Percentiles rank a stretch among this genome's conserved stretches.
Conservation (phyloP, 352 stramenopile genomes). For the Globisporangium nagaii region DNA sequence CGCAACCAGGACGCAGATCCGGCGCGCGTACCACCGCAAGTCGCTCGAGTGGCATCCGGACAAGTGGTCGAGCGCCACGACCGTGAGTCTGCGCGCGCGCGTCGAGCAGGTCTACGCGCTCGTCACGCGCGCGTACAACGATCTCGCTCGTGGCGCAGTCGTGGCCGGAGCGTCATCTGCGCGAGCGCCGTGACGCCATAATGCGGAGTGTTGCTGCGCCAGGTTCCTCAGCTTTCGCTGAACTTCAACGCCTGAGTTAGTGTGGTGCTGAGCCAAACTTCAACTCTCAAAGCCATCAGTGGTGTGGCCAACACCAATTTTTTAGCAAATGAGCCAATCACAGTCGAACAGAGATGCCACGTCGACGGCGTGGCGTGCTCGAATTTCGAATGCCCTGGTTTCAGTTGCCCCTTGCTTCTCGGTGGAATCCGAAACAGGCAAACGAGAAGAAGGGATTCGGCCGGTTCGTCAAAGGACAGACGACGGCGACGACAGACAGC, state of each 20-base stretch:
- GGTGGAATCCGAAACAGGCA: constrained; percentile 6
- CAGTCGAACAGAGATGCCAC: neutral
- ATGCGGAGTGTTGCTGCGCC: neutral
- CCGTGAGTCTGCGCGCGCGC: constrained; percentile 22
- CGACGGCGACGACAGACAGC: too few relatives aligned
- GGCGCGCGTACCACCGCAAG: constrained; percentile 47
- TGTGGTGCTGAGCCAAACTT: neutral
- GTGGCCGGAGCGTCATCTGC: neutral
- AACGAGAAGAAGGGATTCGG: too few relatives aligned
- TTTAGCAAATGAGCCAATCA: too few relatives aligned
- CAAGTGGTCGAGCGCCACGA: constrained; percentile 38
- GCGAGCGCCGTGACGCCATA: neutral
- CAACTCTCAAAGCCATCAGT: neutral
- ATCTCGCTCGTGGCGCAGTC: constrained; percentile 15
- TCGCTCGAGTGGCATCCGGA: constrained; percentile 71
- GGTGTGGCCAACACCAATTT: too few relatives aligned
- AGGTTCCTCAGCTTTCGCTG: neutral
- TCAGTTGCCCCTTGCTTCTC: neutral
- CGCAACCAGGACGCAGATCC: constrained; percentile 39
- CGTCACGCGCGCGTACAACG: constrained; percentile 41
- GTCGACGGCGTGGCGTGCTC: neutral
- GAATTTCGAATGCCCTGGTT: constrained; percentile 10
- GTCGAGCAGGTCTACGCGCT: constrained; percentile 30
- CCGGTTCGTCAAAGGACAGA: too few relatives aligned
- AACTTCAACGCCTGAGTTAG: constrained; percentile 1